These are phyloP conservation scores for Pleurotus pulmonarius DNA, from an alignment of 768 basidiomycete species.

Conservation along the genomic window DNA sequence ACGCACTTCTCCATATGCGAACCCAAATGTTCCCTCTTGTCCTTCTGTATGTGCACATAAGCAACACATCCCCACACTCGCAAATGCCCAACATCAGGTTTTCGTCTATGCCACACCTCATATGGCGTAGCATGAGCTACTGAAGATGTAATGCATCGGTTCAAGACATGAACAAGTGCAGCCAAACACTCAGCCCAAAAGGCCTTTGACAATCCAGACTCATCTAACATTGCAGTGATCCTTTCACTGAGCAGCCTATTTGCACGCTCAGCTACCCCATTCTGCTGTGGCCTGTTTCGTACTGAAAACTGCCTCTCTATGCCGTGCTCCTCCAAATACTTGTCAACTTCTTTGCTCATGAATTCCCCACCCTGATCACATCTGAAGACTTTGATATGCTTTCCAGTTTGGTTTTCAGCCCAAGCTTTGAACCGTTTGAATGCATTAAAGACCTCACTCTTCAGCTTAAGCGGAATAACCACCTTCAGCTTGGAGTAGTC, in stretches of 20 bases:
- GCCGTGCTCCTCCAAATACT: constrained; percentile 19
- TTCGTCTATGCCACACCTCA: constrained; percentile 12
- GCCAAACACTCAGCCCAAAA: constrained; percentile 4
- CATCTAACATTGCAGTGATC: too few species aligned
- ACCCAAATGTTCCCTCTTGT: too few species aligned
- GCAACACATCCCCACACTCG: constrained; percentile 33
- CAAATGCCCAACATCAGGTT: constrained; percentile 24
- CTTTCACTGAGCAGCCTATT: too few species aligned
- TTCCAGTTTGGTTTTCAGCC: constrained; percentile 1
- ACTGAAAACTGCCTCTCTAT: constrained; percentile 19
- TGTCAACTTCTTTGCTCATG: constrained; percentile 18
- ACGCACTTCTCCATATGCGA: too few species aligned
- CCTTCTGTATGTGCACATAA: constrained; percentile 26
- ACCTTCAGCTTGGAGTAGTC: neutral
- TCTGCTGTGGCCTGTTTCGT: too few species aligned
- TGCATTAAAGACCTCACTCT: constrained; percentile 18
- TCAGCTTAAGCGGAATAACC: constrained; percentile 13
- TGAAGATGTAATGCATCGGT: neutral
- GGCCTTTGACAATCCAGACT: neutral
- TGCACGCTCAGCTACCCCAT: too few species aligned
- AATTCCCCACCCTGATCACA: constrained; percentile 35
- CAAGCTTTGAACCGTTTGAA: constrained; percentile 24
- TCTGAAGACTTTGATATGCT: constrained; percentile 2
- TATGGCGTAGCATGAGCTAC: constrained; percentile 14
- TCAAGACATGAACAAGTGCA: too few species aligned